A percentile compares a stretch with the other conserved stretches of the same genome.
These are phyloP conservation scores for Rhodomyrtus psidioides DNA, from an alignment of 441 rosid genomes.

Conservation along the genomic window DNA sequence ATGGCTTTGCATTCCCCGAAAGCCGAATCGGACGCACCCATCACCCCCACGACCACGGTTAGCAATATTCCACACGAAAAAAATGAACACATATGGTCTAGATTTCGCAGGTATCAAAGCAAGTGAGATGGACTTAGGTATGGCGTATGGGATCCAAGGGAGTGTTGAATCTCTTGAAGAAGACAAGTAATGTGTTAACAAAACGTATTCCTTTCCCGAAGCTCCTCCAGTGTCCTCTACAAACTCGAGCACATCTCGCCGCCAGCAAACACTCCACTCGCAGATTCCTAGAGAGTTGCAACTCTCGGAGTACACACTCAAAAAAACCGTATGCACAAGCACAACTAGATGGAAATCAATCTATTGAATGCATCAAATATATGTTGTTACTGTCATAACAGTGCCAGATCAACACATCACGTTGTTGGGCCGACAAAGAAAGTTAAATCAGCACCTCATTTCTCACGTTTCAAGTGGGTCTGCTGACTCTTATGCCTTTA, in stretches of 20 bases:
- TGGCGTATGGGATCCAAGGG: background rate
- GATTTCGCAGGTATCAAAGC: too few species aligned
- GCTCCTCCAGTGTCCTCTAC: too few species aligned
- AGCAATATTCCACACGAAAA: background rate
- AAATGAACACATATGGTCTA: background rate
- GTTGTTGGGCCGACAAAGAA: background rate
- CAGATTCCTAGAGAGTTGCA: background rate
- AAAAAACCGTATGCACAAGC: background rate
- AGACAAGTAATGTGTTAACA: background rate
- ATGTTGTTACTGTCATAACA: background rate
- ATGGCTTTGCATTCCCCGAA: too few species aligned
- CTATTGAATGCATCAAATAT: background rate
- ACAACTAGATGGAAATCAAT: background rate
- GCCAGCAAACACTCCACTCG: too few species aligned
- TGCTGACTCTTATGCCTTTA: background rate
- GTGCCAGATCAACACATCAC: background rate
- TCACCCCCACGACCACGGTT: too few species aligned
- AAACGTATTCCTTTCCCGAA: too few species aligned
- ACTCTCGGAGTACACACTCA: background rate
- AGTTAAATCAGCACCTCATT: background rate
- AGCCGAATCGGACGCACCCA: too few species aligned
- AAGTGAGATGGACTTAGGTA: background rate
- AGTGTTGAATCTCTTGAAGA: background rate
- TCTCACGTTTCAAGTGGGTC: background rate
- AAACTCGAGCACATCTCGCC: too few species aligned